Conservation (phyloP, 1,139 yeast genomes). For the Hemisphaericaspora xylanilytica region DNA sequence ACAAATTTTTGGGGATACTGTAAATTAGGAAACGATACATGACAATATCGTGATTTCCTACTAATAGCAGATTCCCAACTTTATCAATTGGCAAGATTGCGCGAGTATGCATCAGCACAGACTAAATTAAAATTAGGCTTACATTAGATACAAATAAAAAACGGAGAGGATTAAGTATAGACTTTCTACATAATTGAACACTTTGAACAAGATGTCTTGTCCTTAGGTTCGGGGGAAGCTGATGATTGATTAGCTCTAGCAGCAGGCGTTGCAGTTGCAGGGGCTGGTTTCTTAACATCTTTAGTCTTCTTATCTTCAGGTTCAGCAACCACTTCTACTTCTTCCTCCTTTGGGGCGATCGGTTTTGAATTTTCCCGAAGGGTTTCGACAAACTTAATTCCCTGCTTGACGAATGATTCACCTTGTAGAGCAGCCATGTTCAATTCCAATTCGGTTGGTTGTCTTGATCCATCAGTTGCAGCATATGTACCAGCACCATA, state of each 20-base stretch:
- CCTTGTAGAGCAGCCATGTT: slow-evolving; percentile 44
- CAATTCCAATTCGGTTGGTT: slow-evolving; percentile 39
- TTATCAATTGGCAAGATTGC: too few relatives aligned
- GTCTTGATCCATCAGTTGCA: slow-evolving; percentile 48
- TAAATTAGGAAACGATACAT: too few relatives aligned
- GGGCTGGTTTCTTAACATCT: slow-evolving; percentile 9
- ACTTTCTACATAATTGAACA: slow-evolving; percentile 27
- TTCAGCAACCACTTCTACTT: slow-evolving; percentile 14
- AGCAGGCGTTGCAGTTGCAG: slow-evolving; percentile 8
- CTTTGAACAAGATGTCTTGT: slow-evolving; percentile 26
- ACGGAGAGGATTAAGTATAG: neutral
- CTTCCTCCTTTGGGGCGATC: neutral
- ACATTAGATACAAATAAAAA: neutral
- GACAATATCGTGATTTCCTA: too few relatives aligned
- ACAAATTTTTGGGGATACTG: too few relatives aligned
- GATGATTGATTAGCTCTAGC: slow-evolving; percentile 21
- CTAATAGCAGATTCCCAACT: too few relatives aligned
- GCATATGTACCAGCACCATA: slow-evolving; percentile 54
- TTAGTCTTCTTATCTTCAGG: slow-evolving; percentile 11
- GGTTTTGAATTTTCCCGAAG: slow-evolving; percentile 8
- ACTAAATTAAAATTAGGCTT: too few relatives aligned
- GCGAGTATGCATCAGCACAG: too few relatives aligned
- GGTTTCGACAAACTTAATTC: slow-evolving; percentile 23
- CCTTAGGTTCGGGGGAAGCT: slow-evolving; percentile 19
- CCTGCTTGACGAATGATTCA: slow-evolving; percentile 35